Conservation (phyloP, 805 yeast species). For the Candida morakotiae region DNA sequence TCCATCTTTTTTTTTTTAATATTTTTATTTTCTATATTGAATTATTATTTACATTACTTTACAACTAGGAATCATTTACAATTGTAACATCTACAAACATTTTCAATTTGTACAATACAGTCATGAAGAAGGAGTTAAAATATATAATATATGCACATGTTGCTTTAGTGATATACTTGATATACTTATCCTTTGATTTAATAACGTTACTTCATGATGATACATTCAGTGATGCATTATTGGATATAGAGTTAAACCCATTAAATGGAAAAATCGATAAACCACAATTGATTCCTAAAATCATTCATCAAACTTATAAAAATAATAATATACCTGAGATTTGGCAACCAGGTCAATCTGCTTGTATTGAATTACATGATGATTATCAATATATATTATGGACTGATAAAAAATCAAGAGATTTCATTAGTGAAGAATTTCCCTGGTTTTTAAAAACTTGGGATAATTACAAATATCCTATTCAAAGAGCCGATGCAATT, state of each 20-base stretch:
- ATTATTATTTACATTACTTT: too few species aligned
- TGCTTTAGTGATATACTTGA: conserved; percentile 46
- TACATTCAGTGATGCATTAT: conserved; percentile 58
- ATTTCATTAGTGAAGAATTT: conserved; percentile 72
- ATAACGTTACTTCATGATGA: conserved; percentile 73
- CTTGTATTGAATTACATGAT: conserved; percentile 75
- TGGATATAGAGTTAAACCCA: conserved; percentile 60
- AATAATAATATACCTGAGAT: conserved; percentile 71
- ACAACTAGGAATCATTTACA: too few species aligned
- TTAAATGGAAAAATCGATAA: conserved; percentile 36
- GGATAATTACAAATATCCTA: conserved; percentile 74
- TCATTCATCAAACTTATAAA: conserved; percentile 91
- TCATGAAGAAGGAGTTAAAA: conserved; percentile 69
- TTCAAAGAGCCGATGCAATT: conserved; percentile 87
- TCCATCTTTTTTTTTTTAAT: too few species aligned
- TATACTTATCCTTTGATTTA: conserved; percentile 68
- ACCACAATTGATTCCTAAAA: conserved; percentile 72
- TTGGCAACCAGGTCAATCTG: conserved; percentile 77
- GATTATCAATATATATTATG: conserved; percentile 85
- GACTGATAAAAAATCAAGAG: conserved; percentile 83
- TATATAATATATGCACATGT: conserved; percentile 58
- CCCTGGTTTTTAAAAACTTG: conserved; percentile 84
- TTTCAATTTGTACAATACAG: too few species aligned
- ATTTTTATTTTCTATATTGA: too few species aligned
- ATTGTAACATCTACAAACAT: too few species aligned